Conservation (phyloP, 1,139 yeast genomes). For the Candida albicans region DNA sequence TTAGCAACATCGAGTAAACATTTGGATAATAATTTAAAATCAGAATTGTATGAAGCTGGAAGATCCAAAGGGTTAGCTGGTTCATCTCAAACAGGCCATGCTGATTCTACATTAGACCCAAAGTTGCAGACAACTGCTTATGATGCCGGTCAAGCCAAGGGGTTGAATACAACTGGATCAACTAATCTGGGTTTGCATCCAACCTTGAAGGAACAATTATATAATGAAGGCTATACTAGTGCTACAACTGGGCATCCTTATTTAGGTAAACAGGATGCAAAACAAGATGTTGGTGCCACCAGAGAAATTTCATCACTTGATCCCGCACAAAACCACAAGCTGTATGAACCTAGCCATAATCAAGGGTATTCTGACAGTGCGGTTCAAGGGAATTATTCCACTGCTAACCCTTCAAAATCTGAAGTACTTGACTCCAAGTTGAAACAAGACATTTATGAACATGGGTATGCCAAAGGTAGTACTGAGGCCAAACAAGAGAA, state of each 20-base stretch:
- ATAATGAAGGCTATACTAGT: slow-evolving; percentile 7
- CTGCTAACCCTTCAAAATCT: not conserved
- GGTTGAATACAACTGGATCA: not conserved
- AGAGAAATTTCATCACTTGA: too few relatives aligned
- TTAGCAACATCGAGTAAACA: not conserved
- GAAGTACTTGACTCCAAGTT: slow-evolving; percentile 6
- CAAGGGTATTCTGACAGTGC: slow-evolving; percentile 7
- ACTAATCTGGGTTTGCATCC: not conserved
- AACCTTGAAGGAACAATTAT: slow-evolving; percentile 8
- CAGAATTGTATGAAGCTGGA: slow-evolving; percentile 9
- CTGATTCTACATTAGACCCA: not conserved
- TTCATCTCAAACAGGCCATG: not conserved
- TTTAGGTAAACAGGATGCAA: not conserved
- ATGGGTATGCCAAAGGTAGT: slow-evolving; percentile 14
- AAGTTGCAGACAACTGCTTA: slow-evolving; percentile 5
- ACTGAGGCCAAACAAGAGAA: slow-evolving; percentile 10
- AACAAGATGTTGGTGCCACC: not conserved
- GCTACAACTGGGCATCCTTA: not conserved
- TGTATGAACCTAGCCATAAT: too few relatives aligned
- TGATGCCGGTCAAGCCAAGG: slow-evolving; percentile 6
- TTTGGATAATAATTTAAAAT: slow-evolving; percentile 3
- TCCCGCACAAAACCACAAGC: too few relatives aligned
- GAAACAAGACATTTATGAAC: slow-evolving; percentile 14
- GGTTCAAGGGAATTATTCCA: slow-evolving; percentile 5
- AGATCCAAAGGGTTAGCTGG: slow-evolving; percentile 3